Evolutionary conservation across 495 filamentous ascomycete species (phyloP), one percentile per base, ranked within the genome.

Genomic region (Xylaria longipes): DNA sequence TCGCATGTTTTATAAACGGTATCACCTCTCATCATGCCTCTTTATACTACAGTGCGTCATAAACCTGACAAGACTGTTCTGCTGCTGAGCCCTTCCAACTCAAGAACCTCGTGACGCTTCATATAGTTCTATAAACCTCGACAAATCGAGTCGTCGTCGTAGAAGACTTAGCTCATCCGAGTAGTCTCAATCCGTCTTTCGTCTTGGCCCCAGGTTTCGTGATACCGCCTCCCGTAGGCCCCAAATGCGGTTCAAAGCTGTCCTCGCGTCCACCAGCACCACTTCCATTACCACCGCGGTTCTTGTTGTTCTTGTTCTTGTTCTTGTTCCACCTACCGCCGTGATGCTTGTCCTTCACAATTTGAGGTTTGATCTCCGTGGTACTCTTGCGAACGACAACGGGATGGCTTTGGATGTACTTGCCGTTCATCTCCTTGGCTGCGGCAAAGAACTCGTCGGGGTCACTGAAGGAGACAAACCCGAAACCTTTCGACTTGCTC

Each of bases 391-490:
- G 90, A 71, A 98, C 84, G 54, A 93, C 83, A 11, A 99, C 90
- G 1, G 96, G 96, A 81, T 98, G 96, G 76, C 94, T 97, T 48
- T 97, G 96, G 80, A 99, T 98, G 79, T 99, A 99, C 84, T 99
- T 98, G 58, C 95, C 94, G 79, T 98, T 91, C 97, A 99, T 99
- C 82, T 98, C 97, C 82, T 94, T 91, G 72, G 93, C 95, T 0
- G 96, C 95, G 67, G 90, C 87, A 85, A 98, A 98, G 81, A 95
- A 98, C 76, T 98, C 94, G 76, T 99, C 96, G 5, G 94, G 92
- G 78, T 97, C 92, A 72, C 90, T 92, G 82, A 99, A 99, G 79
- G 93, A 95, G 68, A 98, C 94, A 75, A 99, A 99, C 2, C 96
- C 97, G 80, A 92, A 99, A 0, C 96, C 95, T 79, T 95, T 96